Evolutionary conservation across 768 basidiomycete species (phyloP).

Genomic region (Cyclocybe aegerita): DNA sequence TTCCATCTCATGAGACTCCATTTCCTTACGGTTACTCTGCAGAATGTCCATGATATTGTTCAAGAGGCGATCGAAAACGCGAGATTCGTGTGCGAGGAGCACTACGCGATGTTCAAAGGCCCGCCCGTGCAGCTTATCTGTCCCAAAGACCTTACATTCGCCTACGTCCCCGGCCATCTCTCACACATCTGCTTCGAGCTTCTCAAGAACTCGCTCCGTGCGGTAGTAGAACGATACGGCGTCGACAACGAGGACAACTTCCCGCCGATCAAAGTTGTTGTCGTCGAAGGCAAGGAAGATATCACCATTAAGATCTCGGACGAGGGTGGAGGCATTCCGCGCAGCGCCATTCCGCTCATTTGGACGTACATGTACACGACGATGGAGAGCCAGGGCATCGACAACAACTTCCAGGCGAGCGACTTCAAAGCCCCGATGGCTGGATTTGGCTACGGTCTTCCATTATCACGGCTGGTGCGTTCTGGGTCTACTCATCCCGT

Average conservation of each 20-base stretch:
- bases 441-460: slow-evolving; percentile 92
- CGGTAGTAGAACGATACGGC: slow-evolving; percentile 92
- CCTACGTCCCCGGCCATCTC: slow-evolving; percentile 95
- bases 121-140: slow-evolving; percentile 97
- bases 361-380: slow-evolving; percentile 99
- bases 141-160: slow-evolving; percentile 79
- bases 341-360: slow-evolving; percentile 87
- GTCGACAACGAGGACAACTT: slow-evolving; percentile 74
- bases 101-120: slow-evolving; percentile 93
- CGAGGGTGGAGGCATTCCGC: slow-evolving; percentile 92
- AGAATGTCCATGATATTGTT: slow-evolving; percentile 97
- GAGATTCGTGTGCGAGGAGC: slow-evolving; percentile 91
- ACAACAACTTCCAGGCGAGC: slow-evolving; percentile 75
- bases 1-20: neutral
- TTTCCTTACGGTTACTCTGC: slow-evolving; percentile 1
- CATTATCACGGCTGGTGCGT: slow-evolving; percentile 85
- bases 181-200: slow-evolving; percentile 97
- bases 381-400: slow-evolving; percentile 72
- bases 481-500: neutral
- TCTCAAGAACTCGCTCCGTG: slow-evolving; percentile 95
- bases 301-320: slow-evolving; percentile 99
- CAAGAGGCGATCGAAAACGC: slow-evolving; percentile 99
- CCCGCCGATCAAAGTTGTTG: slow-evolving; percentile 92
- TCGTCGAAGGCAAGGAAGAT: slow-evolving; percentile 96
- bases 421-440: slow-evolving; percentile 99